phyloP scores from a whole-genome alignment of 2,329 filamentous ascomycete genomes.

The Scedosporium aurantiacum region DNA sequence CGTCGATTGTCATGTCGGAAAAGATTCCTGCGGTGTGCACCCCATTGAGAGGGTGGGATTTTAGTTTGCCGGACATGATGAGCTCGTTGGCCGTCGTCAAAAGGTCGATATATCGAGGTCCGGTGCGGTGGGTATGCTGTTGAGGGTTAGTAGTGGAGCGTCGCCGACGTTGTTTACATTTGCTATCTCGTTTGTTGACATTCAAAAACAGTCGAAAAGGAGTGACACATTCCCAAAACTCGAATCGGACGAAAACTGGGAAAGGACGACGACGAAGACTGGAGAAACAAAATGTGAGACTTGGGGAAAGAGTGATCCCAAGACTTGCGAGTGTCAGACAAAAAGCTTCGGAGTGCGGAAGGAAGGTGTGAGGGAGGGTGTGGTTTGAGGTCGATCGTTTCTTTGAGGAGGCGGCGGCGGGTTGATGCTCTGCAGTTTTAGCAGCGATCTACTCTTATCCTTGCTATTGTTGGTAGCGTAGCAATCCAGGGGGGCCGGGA shows the following conservation, averaged over 20 bases:
- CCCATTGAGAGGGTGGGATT: slow-evolving; percentile 2
- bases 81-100: background rate
- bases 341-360: background rate
- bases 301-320: slow-evolving; percentile 3
- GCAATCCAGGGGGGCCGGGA: background rate
- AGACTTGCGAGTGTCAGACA: background rate
- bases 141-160: background rate
- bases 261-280: background rate
- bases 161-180: slow-evolving; percentile 4
- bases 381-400: background rate
- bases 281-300: background rate
- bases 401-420: background rate
- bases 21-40: slow-evolving; percentile 85
- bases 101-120: background rate
- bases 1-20: slow-evolving; percentile 86
- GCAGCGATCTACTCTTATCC: background rate
- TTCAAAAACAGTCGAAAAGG: background rate
- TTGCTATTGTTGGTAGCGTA: background rate
- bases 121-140: background rate
- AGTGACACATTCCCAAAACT: background rate
- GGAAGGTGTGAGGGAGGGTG: background rate
- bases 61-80: slow-evolving; percentile 3
- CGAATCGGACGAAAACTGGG: background rate
- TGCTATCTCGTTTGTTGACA: slow-evolving; percentile 3
- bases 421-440: background rate